Conservation (phyloP, 441 rosid species). For the Pelargonium fulgidum region DNA sequence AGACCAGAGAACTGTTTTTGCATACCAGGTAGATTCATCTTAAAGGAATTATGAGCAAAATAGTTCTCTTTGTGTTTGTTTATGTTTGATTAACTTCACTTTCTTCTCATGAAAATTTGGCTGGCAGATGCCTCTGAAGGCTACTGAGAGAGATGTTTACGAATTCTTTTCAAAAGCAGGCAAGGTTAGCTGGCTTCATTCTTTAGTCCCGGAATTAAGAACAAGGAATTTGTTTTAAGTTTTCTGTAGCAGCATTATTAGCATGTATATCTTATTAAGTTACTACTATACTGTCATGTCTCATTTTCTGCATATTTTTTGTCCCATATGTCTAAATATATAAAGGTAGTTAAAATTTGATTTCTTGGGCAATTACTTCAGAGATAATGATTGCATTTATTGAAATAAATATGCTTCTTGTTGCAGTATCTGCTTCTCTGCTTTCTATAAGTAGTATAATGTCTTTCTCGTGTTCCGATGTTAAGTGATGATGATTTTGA, state of each 20-base stretch:
- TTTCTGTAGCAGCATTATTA: neutral
- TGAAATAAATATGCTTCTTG: constrained; percentile 24
- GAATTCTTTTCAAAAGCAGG: constrained; percentile 93
- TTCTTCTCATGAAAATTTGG: constrained; percentile 15
- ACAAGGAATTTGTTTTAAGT: neutral
- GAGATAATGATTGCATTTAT: constrained; percentile 20
- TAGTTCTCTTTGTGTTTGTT: too few species aligned
- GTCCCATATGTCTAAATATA: neutral
- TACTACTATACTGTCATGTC: neutral
- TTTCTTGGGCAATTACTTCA: constrained; percentile 11
- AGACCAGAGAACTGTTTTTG: constrained; percentile 94
- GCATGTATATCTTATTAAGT: neutral
- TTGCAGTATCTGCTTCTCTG: constrained; percentile 24
- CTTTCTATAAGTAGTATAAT: constrained; percentile 26
- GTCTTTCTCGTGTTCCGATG: constrained; percentile 28
- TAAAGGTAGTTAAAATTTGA: constrained; percentile 1
- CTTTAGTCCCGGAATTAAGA: neutral
- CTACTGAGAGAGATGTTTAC: constrained; percentile 81
- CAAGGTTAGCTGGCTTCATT: constrained; percentile 49
- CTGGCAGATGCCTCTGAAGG: constrained; percentile 86
- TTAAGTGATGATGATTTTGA: too few species aligned
- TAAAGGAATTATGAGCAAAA: constrained; percentile 5
- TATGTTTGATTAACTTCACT: constrained; percentile 2
- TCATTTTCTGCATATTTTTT: neutral
- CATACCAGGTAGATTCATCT: constrained; percentile 61